Percentiles rank a stretch among this genome's conserved stretches.
phyloP scores from a whole-genome alignment of 306 rosid genomes.

The Vigna reflexopilosa region DNA sequence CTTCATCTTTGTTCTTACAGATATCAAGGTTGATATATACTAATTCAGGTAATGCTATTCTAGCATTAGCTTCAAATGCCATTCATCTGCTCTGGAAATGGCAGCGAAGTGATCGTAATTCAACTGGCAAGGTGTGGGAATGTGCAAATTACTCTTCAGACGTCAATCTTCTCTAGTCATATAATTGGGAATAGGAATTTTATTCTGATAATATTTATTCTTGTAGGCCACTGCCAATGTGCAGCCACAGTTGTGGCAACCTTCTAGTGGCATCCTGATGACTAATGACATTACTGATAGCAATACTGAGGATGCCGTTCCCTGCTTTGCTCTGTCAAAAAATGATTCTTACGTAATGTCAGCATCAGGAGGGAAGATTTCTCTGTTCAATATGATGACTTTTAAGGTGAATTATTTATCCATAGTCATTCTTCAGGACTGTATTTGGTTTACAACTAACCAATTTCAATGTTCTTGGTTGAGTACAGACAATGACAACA shows the following conservation, averaged over 20 bases:
- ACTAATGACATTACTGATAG: constrained; percentile 80
- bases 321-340: constrained; percentile 94
- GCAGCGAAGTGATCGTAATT: constrained; percentile 75
- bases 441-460: constrained; percentile 39
- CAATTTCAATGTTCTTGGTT: constrained; percentile 47
- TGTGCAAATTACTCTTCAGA: constrained; percentile 37
- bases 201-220: constrained; percentile 45
- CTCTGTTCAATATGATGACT: constrained; percentile 97
- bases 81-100: constrained; percentile 96
- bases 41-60: constrained; percentile 87
- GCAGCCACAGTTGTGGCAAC: constrained; percentile 93
- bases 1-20: constrained; percentile 55
- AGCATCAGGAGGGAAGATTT: constrained; percentile 96
- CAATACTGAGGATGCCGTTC: constrained; percentile 84
- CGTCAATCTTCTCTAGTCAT: constrained; percentile 17
- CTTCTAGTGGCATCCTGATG: constrained; percentile 95
- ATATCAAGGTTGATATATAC: constrained; percentile 92
- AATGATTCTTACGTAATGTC: constrained; percentile 99
- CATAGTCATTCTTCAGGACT: constrained; percentile 17
- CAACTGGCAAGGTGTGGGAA: constrained; percentile 70
- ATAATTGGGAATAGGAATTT: constrained; percentile 18
- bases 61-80: constrained; percentile 92
- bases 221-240: constrained; percentile 87
- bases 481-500: constrained; percentile 93
- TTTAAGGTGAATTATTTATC: constrained; percentile 69